Evolutionary conservation across 225 moss, liverwort and hornwort species (phyloP).

Genomic region (Neckera pumila): DNA sequence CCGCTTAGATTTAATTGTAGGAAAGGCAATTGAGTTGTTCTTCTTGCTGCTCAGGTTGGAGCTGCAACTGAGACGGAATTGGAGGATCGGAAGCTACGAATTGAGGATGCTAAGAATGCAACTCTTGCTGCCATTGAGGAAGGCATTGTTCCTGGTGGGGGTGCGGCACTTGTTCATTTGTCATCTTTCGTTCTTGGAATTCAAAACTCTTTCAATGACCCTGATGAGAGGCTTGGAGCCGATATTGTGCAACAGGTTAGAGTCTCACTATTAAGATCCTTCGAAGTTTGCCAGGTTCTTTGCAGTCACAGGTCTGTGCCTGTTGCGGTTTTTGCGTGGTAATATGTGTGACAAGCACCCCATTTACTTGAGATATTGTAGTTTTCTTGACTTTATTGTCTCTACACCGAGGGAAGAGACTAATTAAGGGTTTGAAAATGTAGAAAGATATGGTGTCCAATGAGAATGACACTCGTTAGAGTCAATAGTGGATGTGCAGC

Average conservation of each 20-base stretch:
- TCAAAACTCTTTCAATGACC: conserved; percentile 30
- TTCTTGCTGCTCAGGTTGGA: conserved; percentile 45
- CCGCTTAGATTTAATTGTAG: not conserved
- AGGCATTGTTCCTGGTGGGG: conserved; percentile 88
- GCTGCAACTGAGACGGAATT: conserved; percentile 85
- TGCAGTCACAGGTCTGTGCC: not conserved
- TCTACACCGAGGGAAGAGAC: not conserved
- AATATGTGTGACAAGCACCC: not conserved
- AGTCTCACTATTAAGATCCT: not conserved
- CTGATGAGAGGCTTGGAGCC: conserved; percentile 69
- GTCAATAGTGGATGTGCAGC: not conserved
- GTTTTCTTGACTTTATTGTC: not conserved
- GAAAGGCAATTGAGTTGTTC: not conserved
- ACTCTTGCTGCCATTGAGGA: conserved; percentile 84
- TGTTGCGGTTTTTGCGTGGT: not conserved
- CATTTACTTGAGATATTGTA: not conserved
- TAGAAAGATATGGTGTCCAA: not conserved
- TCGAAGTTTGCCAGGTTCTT: not conserved
- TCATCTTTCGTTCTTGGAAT: conserved; percentile 53
- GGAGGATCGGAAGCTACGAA: conserved; percentile 80
- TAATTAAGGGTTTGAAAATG: not conserved
- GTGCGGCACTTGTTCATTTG: conserved; percentile 73
- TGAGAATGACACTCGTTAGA: not conserved
- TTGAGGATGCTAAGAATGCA: conserved; percentile 87
- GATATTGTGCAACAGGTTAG: conserved; percentile 68